Evolutionary conservation across 108 stramenopile species (phyloP).

Genomic region (Ochromonas danica): DNA sequence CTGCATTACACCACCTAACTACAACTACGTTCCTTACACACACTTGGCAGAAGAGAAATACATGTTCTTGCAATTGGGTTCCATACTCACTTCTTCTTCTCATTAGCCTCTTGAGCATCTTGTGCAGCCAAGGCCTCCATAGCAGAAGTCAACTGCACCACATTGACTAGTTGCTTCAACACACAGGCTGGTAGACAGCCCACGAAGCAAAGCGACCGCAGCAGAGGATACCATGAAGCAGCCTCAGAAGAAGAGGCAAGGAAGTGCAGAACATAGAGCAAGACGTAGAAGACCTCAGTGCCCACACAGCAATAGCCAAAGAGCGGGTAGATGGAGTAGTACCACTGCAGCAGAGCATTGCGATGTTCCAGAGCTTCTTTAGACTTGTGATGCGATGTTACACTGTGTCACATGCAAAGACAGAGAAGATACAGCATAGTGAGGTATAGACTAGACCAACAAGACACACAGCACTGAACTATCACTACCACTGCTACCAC

Average conservation of each 20-base stretch:
- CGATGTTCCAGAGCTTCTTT: conserved; percentile 75
- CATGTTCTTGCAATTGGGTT: too few relatives aligned
- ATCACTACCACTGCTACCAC: too few relatives aligned
- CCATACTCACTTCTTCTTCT: too few relatives aligned
- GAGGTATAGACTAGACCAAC: too few relatives aligned
- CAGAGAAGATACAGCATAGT: background rate
- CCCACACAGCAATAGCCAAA: conserved; percentile 94
- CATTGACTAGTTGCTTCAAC: conserved; percentile 55
- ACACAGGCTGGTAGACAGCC: conserved; percentile 52
- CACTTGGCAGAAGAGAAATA: too few relatives aligned
- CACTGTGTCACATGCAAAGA: background rate
- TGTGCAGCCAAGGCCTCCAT: conserved; percentile 41
- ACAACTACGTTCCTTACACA: too few relatives aligned
- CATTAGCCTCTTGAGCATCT: conserved; percentile 38
- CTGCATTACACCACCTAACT: too few relatives aligned
- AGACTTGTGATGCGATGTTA: conserved; percentile 78
- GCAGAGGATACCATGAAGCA: conserved; percentile 5
- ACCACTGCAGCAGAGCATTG: conserved; percentile 81
- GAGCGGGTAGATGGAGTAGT: conserved; percentile 83
- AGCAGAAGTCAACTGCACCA: conserved; percentile 52
- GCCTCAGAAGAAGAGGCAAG: conserved; percentile 28
- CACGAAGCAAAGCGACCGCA: conserved; percentile 41
- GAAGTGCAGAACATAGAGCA: conserved; percentile 42
- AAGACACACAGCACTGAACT: too few relatives aligned
- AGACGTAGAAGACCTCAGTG: conserved; percentile 70